Evolutionary conservation across 257 asterid species (phyloP), one percentile per base, ranked within the genome.

Genomic region (Handroanthus guayacan): DNA sequence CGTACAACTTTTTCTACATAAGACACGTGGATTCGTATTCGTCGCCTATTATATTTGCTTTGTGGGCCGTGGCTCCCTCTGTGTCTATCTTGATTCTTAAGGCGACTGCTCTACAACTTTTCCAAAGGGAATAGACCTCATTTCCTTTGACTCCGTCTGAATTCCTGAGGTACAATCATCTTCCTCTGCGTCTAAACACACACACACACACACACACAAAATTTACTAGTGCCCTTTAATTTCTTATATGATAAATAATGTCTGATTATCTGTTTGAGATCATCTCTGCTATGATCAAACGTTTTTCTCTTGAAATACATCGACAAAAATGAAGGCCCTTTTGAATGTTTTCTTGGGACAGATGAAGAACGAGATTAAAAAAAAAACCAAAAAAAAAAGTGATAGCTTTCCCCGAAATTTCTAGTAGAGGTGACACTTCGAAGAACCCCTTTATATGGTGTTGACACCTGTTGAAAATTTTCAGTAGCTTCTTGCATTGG

Each of bases 11-110:
- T 38, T 55, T 57, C 10, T 57, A 20, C 38, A 69, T 58, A 55
- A 14, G 78, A 66, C 86, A 83, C 90, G 86, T 81, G 87, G 75
- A 78, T 2, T 58, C 45, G 76, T 38, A 36, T 3, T 25, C 72
- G 76, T 63, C 79, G 69, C 57, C 74, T 31, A 71, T 44, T 48
- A 48, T 38, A 57, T 47, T 56, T 51, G 39, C 56, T 5, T 12
- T 31, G 2, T 10, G 20, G 13, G 25, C 69, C 43, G 61, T 4
- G 14, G 38, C 73, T 61, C 71, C 71, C 70, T 52, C 66, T 18
- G 31, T 6, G 50, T 62, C 69, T 55, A 36, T 39, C 70, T 70
- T 68, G 8, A n/a, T n/a, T n/a, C n/a, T n/a, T n/a, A 68, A 61
- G 43, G 17, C 43, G 13, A 44, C 67, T 18, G 69, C 68, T 74